Conservation (phyloP, 768 basidiomycete species). For the Sutorius australiensis region DNA sequence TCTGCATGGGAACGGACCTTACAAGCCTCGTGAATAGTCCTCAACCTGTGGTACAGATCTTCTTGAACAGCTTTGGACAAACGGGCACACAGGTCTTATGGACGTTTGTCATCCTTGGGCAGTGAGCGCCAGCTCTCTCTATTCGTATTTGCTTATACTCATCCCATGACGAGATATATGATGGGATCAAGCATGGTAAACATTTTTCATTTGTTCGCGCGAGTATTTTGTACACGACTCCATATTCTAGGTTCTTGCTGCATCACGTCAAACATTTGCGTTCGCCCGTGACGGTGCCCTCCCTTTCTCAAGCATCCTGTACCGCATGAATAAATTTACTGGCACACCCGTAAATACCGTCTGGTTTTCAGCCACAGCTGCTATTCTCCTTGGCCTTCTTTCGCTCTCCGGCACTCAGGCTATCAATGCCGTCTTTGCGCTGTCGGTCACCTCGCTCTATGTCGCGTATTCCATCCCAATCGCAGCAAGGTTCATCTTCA, state of each 20-base stretch:
- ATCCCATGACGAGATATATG: constrained; percentile 34
- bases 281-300: constrained; percentile 61
- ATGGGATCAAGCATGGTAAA: constrained; percentile 48
- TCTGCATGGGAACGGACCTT: constrained; percentile 56
- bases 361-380: constrained; percentile 42
- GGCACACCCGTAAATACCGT: constrained; percentile 58
- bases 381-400: constrained; percentile 48
- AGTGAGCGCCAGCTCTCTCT: constrained; percentile 30
- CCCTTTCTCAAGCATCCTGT: constrained; percentile 53
- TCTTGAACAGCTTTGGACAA: constrained; percentile 41
- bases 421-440: constrained; percentile 55
- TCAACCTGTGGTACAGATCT: constrained; percentile 46
- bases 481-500: constrained; percentile 44
- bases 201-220: background rate
- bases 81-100: constrained; percentile 46
- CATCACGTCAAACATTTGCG: constrained; percentile 54
- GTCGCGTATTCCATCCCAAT: constrained; percentile 51
- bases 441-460: constrained; percentile 47
- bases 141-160: background rate
- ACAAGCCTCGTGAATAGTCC: constrained; percentile 36
- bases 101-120: constrained; percentile 49
- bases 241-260: constrained; percentile 38
- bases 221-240: background rate
- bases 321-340: constrained; percentile 50
- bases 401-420: constrained; percentile 54